Evolutionary conservation across 176 grass and related monocot species (phyloP).

Genomic region (Paspalum vaginatum): DNA sequence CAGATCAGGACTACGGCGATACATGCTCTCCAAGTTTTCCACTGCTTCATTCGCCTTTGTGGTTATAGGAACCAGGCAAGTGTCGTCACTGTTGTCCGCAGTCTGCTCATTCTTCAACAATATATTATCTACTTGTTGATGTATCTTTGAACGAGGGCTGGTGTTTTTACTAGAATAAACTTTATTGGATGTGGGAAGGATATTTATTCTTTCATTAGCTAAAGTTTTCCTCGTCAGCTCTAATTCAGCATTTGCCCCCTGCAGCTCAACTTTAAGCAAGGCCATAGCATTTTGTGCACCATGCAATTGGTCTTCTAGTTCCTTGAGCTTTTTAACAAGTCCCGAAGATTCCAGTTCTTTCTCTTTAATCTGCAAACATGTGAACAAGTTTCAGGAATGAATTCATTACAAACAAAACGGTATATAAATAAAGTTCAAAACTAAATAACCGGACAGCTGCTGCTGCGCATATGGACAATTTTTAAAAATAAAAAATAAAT

Average conservation of each 20-base stretch:
- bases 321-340: slow-evolving; percentile 67
- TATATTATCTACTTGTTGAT: slow-evolving; percentile 30
- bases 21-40: slow-evolving; percentile 39
- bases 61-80: slow-evolving; percentile 21
- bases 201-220: slow-evolving; percentile 42
- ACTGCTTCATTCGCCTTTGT: slow-evolving; percentile 27
- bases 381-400: slow-evolving; percentile 35
- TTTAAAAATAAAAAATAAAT: background rate
- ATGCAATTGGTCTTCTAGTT: slow-evolving; percentile 71
- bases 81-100: slow-evolving; percentile 10
- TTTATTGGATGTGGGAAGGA: slow-evolving; percentile 31
- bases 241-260: slow-evolving; percentile 54
- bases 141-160: slow-evolving; percentile 27
- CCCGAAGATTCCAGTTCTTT: slow-evolving; percentile 52
- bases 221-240: slow-evolving; percentile 56
- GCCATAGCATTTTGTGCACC: slow-evolving; percentile 51
- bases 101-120: slow-evolving; percentile 41
- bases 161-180: slow-evolving; percentile 32
- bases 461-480: background rate
- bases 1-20: slow-evolving; percentile 46
- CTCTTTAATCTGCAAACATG: slow-evolving; percentile 65
- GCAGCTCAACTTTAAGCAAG: slow-evolving; percentile 63
- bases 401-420: slow-evolving; percentile 32
- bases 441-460: slow-evolving; percentile 15
- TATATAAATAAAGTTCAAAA: slow-evolving; percentile 23